These are phyloP conservation scores for Nemania bipapillata DNA, from an alignment of 2,329 filamentous ascomycete species.

Conservation along the genomic window DNA sequence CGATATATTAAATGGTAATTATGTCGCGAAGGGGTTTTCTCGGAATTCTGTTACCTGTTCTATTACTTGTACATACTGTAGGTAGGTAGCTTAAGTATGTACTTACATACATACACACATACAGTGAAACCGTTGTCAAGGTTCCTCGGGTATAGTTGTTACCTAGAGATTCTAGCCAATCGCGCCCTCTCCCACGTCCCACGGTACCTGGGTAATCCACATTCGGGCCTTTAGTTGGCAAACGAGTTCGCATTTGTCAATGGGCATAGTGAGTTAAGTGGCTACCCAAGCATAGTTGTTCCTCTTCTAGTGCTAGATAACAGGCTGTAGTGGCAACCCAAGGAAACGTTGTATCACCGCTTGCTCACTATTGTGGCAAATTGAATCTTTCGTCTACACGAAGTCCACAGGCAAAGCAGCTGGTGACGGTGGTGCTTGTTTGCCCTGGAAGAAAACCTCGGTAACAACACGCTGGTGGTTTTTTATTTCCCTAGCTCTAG, in stretches of 20 bases:
- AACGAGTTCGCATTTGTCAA: constrained; percentile 28
- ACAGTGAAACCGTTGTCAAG: constrained; percentile 46
- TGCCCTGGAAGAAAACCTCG: neutral
- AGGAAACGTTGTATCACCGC: constrained; percentile 33
- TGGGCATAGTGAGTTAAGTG: constrained; percentile 1
- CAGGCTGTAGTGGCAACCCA: constrained; percentile 20
- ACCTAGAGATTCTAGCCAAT: constrained; percentile 45
- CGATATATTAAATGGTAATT: too few species aligned
- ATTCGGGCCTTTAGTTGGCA: constrained; percentile 46
- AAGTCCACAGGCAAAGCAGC: constrained; percentile 3
- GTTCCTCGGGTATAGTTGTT: constrained; percentile 40
- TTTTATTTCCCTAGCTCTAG: neutral
- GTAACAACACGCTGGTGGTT: neutral
- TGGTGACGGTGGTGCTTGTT: neutral
- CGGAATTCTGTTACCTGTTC: constrained; percentile 13
- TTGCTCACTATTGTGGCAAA: constrained; percentile 28
- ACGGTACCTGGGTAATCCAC: constrained; percentile 38
- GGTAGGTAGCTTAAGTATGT: constrained; percentile 24
- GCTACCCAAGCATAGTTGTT: neutral
- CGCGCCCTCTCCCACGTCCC: constrained; percentile 35
- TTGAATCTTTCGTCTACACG: constrained; percentile 20
- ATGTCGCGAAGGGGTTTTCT: constrained; percentile 35
- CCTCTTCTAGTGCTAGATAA: constrained; percentile 13
- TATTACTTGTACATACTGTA: neutral
- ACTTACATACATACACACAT: too few species aligned